A percentile compares a stretch with the other conserved stretches of the same genome.
Conservation (phyloP, 208 protist species). For the Trypanosoma boissoni region DNA sequence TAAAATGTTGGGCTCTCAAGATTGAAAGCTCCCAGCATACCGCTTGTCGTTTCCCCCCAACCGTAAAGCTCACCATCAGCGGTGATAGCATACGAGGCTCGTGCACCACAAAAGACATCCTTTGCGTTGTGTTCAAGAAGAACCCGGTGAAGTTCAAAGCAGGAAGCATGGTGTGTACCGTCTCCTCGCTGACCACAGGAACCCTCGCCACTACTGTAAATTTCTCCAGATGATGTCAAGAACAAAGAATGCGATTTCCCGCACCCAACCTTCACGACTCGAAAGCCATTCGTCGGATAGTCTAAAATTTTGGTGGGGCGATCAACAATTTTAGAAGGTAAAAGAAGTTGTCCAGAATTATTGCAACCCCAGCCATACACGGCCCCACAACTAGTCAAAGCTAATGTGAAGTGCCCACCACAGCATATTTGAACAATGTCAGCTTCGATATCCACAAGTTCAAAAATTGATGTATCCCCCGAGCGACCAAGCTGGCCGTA, state of each 20-base stretch:
- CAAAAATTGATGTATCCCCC: slow-evolving; percentile 16
- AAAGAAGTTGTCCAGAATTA: slow-evolving; percentile 15
- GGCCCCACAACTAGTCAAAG: slow-evolving; percentile 13
- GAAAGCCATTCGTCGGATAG: background rate
- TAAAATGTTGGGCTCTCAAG: slow-evolving; percentile 6
- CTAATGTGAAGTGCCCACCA: slow-evolving; percentile 14
- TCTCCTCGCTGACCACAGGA: slow-evolving; percentile 28
- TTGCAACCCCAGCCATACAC: slow-evolving; percentile 23
- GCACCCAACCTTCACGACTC: slow-evolving; percentile 21
- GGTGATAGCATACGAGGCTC: slow-evolving; percentile 20
- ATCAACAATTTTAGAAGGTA: slow-evolving; percentile 5
- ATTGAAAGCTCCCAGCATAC: slow-evolving; percentile 11
- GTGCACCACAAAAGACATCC: slow-evolving; percentile 28
- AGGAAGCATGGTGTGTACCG: slow-evolving; percentile 14
- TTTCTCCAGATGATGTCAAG: slow-evolving; percentile 20
- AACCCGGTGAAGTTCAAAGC: slow-evolving; percentile 10
- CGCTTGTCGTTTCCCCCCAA: slow-evolving; percentile 25
- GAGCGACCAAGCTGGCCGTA: slow-evolving; percentile 19
- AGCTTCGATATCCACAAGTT: slow-evolving; percentile 15
- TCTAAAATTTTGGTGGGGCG: slow-evolving; percentile 6
- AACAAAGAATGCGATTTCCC: slow-evolving; percentile 18
- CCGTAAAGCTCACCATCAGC: slow-evolving; percentile 16
- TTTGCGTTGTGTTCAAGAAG: slow-evolving; percentile 14
- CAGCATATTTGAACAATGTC: slow-evolving; percentile 22
- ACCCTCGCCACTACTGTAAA: slow-evolving; percentile 21